Conservation (phyloP, 768 basidiomycete genomes). For the Mycena chlorophos region DNA sequence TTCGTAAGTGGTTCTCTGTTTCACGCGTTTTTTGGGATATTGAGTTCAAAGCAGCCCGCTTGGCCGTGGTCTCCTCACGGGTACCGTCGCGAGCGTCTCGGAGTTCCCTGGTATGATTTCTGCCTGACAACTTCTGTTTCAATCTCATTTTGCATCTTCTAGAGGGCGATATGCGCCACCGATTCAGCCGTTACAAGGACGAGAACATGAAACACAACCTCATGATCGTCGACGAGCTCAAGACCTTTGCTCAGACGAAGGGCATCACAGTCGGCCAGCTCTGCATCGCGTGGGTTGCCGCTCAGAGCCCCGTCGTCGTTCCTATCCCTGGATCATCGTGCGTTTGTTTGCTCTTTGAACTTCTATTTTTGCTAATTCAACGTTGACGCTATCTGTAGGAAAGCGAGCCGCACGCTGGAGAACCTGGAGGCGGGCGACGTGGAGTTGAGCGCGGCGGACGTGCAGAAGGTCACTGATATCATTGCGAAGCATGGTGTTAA, state of each 20-base stretch:
- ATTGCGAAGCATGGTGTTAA: slow-evolving; percentile 25
- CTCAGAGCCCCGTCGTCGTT: slow-evolving; percentile 43
- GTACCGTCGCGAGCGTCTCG: slow-evolving; percentile 41
- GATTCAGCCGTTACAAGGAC: slow-evolving; percentile 45
- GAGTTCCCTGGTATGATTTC: slow-evolving; percentile 33
- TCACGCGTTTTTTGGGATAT: slow-evolving; percentile 5
- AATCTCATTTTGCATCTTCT: background rate
- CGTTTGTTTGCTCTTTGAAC: slow-evolving; percentile 17
- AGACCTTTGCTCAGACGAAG: slow-evolving; percentile 42
- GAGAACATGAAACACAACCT: slow-evolving; percentile 48
- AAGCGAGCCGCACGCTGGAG: slow-evolving; percentile 40
- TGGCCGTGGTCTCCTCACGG: slow-evolving; percentile 54
- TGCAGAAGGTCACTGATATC: slow-evolving; percentile 39
- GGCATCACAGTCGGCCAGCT: slow-evolving; percentile 44
- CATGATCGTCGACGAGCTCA: slow-evolving; percentile 42
- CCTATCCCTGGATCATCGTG: slow-evolving; percentile 53
- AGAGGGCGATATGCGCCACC: slow-evolving; percentile 43
- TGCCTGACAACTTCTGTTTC: background rate
- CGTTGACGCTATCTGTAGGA: slow-evolving; percentile 1
- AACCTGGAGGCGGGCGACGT: slow-evolving; percentile 47
- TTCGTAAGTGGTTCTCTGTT: slow-evolving; percentile 40
- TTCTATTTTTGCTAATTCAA: background rate
- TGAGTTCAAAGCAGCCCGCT: slow-evolving; percentile 42
- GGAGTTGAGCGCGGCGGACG: slow-evolving; percentile 40
- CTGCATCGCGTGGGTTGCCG: slow-evolving; percentile 45